Conservation (phyloP, 306 rosid genomes). For the Citrullus mucosospermus region DNA sequence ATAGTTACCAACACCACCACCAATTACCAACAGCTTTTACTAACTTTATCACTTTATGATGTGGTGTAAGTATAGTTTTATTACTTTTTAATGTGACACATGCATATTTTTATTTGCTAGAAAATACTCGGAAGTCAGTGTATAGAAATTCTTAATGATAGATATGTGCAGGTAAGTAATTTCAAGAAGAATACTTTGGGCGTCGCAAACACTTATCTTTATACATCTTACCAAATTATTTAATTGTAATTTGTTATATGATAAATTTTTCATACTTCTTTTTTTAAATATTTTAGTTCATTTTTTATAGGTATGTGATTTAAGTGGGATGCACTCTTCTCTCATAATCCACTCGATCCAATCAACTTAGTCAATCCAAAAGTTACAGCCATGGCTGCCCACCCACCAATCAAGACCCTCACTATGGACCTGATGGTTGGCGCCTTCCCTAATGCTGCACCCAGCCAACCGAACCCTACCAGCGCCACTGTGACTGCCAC, state of each 20-base stretch:
- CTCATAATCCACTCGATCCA: slow-evolving; percentile 45
- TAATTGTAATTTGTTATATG: no score
- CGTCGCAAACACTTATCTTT: no score
- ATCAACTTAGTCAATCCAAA: slow-evolving; percentile 75
- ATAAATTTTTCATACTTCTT: no score
- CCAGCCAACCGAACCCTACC: slow-evolving; percentile 62
- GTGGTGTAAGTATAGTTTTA: no score
- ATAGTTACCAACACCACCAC: neutral
- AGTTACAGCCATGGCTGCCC: slow-evolving; percentile 82
- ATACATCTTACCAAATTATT: no score
- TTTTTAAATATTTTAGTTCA: no score
- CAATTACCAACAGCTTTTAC: neutral
- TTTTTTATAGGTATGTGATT: no score
- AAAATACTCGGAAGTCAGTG: neutral
- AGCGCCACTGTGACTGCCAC: slow-evolving; percentile 55
- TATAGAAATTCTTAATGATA: neutral
- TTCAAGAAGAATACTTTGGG: no score
- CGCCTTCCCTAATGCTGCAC: slow-evolving; percentile 57
- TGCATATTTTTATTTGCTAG: neutral
- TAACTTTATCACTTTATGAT: no score
- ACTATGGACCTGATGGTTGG: slow-evolving; percentile 34
- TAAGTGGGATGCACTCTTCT: no score
- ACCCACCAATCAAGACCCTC: slow-evolving; percentile 78
- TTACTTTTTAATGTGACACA: neutral
- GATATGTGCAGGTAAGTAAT: no score